phyloP scores from a whole-genome alignment of 768 basidiomycete species.

The Amanita inopinata region DNA sequence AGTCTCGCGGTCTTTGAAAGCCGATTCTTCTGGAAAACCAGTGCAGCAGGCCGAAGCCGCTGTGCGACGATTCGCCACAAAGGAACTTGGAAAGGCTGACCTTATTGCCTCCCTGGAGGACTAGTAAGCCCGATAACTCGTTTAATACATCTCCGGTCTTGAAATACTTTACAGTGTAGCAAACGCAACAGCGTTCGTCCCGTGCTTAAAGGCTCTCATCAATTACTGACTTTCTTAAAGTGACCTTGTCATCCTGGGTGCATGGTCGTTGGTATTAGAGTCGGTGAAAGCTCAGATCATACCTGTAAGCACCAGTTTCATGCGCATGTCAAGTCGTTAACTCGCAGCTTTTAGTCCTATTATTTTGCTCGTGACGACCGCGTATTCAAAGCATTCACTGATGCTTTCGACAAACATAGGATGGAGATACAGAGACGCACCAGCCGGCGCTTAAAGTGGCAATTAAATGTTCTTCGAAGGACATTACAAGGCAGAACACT shows the following conservation, averaged over 20 bases:
- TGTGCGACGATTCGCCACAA: constrained; percentile 82
- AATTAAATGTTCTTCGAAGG: constrained; percentile 52
- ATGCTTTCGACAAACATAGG: constrained; percentile 35
- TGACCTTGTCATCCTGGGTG: constrained; percentile 74
- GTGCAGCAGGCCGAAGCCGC: constrained; percentile 65
- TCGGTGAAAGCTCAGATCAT: constrained; percentile 53
- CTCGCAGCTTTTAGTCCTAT: constrained; percentile 44
- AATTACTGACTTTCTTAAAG: constrained; percentile 15
- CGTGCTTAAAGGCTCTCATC: background rate
- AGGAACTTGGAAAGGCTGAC: constrained; percentile 69
- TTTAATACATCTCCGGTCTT: no score
- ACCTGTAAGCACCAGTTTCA: constrained; percentile 42
- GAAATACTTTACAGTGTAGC: constrained; percentile 58
- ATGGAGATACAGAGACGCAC: constrained; percentile 36
- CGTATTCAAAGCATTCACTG: constrained; percentile 61
- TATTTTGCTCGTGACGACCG: constrained; percentile 93
- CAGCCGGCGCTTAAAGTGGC: constrained; percentile 56
- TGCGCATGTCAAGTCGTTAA: background rate
- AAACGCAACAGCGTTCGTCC: constrained; percentile 63
- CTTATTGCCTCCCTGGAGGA: constrained; percentile 80
- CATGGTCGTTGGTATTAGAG: constrained; percentile 63
- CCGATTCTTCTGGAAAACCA: constrained; percentile 60
- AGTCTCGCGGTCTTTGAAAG: constrained; percentile 59
- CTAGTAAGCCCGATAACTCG: constrained; percentile 80
- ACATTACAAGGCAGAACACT: constrained; percentile 58